Conservation (phyloP, 352 stramenopile genomes). For the Pythium vanterpoolii region DNA sequence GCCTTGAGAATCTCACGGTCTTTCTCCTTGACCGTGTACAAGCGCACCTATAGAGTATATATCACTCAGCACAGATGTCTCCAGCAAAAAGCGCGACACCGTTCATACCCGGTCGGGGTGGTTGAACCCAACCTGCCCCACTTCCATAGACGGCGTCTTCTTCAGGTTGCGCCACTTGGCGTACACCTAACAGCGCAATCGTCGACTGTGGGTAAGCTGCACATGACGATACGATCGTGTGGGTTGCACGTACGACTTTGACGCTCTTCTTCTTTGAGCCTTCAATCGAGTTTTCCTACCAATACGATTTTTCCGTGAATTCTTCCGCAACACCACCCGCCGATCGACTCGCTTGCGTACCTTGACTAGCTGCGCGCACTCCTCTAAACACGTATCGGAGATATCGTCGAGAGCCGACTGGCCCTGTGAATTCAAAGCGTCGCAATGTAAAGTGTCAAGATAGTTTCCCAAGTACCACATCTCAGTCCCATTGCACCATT, state of each 20-base stretch:
- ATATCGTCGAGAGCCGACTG: slow-evolving; percentile 77
- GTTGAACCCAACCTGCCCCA: slow-evolving; percentile 87
- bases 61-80: not conserved
- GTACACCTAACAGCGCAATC: slow-evolving; percentile 64
- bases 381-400: slow-evolving; percentile 76
- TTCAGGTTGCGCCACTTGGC: slow-evolving; percentile 92
- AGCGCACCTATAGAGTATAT: slow-evolving; percentile 43
- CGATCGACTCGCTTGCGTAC: slow-evolving; percentile 23
- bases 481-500: slow-evolving; percentile 30
- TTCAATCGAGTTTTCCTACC: slow-evolving; percentile 91
- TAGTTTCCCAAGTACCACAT: not conserved
- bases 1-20: slow-evolving; percentile 84
- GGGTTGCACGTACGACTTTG: slow-evolving; percentile 47
- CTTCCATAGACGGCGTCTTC: slow-evolving; percentile 89
- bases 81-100: not conserved
- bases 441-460: not conserved
- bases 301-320: not conserved
- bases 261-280: slow-evolving; percentile 91
- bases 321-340: not conserved
- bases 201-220: not conserved
- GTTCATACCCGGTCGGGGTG: slow-evolving; percentile 50
- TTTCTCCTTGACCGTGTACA: slow-evolving; percentile 76
- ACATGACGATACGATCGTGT: not conserved
- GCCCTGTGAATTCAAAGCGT: slow-evolving; percentile 30
- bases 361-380: slow-evolving; percentile 92